phyloP scores from a whole-genome alignment of 1,139 yeast species.

The Meyerozyma carpophila region DNA sequence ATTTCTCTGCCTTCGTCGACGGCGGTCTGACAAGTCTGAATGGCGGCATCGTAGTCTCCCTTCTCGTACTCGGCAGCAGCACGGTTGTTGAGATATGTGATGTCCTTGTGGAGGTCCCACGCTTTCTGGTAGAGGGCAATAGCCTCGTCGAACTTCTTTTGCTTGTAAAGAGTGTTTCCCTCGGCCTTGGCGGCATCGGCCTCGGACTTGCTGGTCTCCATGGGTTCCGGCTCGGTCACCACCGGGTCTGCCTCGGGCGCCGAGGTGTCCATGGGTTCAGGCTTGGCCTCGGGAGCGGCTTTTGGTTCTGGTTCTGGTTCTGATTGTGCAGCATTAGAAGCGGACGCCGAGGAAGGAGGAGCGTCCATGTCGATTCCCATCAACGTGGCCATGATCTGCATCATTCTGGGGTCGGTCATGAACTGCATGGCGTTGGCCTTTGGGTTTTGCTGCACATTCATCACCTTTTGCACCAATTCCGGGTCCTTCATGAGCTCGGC shows the following conservation, averaged over 20 bases:
- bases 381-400: constrained; percentile 82
- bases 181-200: constrained; percentile 82
- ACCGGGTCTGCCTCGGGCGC: constrained; percentile 5
- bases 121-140: constrained; percentile 82
- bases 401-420: constrained; percentile 76
- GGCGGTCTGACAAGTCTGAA: constrained; percentile 75
- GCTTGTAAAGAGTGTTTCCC: constrained; percentile 84
- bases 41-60: constrained; percentile 84
- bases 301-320: constrained; percentile 5
- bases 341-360: constrained; percentile 19
- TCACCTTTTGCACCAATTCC: constrained; percentile 65
- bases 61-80: constrained; percentile 98
- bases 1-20: constrained; percentile 83
- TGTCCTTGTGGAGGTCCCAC: constrained; percentile 76
- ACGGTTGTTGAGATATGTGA: constrained; percentile 90
- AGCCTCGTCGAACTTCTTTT: constrained; percentile 89
- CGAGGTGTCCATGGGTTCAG: constrained; percentile 2
- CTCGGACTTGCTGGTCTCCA: constrained; percentile 32
- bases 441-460: constrained; percentile 67
- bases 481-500: constrained; percentile 87
- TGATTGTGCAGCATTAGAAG: too few species aligned
- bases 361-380: constrained; percentile 76
- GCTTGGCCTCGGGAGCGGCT: constrained; percentile 10
- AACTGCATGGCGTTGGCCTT: constrained; percentile 60
- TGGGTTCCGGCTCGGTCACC: constrained; percentile 14